A percentile compares a stretch with the other conserved stretches of the same genome.
Conservation (phyloP, 768 basidiomycete genomes). For the Agaricus subrufescens region DNA sequence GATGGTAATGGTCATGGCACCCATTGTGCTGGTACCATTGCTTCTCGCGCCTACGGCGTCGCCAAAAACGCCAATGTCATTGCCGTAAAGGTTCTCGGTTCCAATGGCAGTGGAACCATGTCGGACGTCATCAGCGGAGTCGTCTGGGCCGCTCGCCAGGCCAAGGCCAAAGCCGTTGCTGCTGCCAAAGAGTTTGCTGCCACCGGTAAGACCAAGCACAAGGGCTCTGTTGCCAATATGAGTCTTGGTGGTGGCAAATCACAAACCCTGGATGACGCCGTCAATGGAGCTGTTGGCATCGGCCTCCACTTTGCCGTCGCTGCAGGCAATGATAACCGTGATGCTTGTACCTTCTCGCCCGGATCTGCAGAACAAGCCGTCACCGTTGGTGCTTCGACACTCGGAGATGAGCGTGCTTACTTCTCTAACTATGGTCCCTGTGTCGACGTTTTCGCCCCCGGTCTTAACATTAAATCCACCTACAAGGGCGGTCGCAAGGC, state of each 20-base stretch:
- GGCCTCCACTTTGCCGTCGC: constrained; percentile 98
- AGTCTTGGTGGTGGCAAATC: constrained; percentile 95
- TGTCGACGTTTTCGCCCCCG: constrained; percentile 92
- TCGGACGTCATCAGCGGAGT: constrained; percentile 91
- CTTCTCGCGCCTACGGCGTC: constrained; percentile 89
- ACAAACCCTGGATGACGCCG: constrained; percentile 73
- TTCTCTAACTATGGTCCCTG: constrained; percentile 92
- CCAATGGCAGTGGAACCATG: constrained; percentile 93
- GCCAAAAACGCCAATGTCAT: constrained; percentile 89
- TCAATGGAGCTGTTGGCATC: constrained; percentile 75
- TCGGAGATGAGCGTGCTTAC: constrained; percentile 77
- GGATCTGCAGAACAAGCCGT: constrained; percentile 86
- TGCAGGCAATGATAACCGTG: constrained; percentile 85
- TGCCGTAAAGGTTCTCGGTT: constrained; percentile 93
- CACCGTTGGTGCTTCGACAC: constrained; percentile 90
- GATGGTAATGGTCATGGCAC: constrained; percentile 97
- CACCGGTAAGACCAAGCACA: constrained; percentile 80
- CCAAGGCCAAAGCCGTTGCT: constrained; percentile 49
- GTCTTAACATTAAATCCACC: constrained; percentile 87
- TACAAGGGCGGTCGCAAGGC: constrained; percentile 63
- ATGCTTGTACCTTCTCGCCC: constrained; percentile 92
- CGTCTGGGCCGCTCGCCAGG: constrained; percentile 60
- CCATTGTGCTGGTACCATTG: constrained; percentile 95
- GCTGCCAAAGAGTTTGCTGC: constrained; percentile 62
- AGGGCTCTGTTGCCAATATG: constrained; percentile 97